Base-by-base conservation (phyloP, 257 asterid genomes). In the Penstemon barbatus region DNA sequence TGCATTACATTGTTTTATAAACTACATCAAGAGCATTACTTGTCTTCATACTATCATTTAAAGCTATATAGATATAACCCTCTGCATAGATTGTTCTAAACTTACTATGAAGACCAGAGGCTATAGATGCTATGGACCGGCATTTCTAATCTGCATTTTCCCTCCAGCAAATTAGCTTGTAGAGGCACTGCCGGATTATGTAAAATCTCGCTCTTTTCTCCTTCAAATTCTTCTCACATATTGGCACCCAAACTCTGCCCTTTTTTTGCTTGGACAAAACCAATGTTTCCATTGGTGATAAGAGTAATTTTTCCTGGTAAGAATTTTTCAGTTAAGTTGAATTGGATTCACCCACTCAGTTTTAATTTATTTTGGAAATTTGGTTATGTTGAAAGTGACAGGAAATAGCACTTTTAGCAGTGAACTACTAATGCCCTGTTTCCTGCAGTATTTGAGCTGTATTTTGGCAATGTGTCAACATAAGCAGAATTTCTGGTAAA, bases 101-200 rank as follows among this genome's bases (percentile, higher is more conserved):
- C 82, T 74, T 72, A 63, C 69, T 18, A 8, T 40, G 61, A 61
- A 43, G 36, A 74, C 33, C 61, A 40, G 53, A 19, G n/a, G 33
- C 33, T 25, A 25, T 25, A 25, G 33, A 25, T 25, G 33, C 66
- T 76, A 12, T 25, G 6, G 45, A 69, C 57, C 65, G 10, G 69
- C 77, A 15, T 25, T 54, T 66, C 82, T 78, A 81, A 57, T 83
- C 84, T 33, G 42, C 77, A 42, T 65, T 69, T 69, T 83, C 84
- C 57, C 71, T 82, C 89, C 87, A 78, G 69, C 91, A 85, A 60
- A 83, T 78, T 71, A 84, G 82, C 85, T 74, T 78, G 57, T 85
- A 82, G 70, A 85, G 55, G 74, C 91, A 87, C 51, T 66, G 79
- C 8, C 79, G 80, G 56, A 80, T 78, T 46, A 87, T 83, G 65